Base-by-base conservation (phyloP, 1,284 basidiomycete genomes). In the Cystobasidium sp. region DNA sequence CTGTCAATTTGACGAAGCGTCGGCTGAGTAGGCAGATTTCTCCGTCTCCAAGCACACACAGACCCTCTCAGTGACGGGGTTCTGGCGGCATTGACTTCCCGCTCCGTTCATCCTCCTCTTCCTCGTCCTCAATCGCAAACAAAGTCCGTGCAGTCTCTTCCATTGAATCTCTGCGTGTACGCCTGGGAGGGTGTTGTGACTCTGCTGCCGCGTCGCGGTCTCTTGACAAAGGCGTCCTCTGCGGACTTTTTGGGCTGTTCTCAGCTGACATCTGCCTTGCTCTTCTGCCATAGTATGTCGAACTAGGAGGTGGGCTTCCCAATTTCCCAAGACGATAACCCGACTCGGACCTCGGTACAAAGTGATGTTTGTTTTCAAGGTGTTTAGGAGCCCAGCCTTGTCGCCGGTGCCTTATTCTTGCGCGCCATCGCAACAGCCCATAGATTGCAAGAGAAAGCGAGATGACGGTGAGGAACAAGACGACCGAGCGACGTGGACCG, bases 401-500 rank as follows among this genome's bases (percentile, higher is more conserved):
- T 14, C 41, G 37, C 8, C 59, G 70, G 7, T 61, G 43, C 39
- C 62, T 65, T n/a, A 24, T 1, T n/a, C 70, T 46, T 6, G 63
- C 70, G 3, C 70, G 62, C 70, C 70, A 73, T 10, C 70, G 47
- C 52, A 73, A 41, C 10, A 73, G 44, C 1, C 41, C 70, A 65
- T 73, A 73, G 41, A 73, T 37, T 9, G 44, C 63, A 5, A 73
- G 6, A 20, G 44, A 44, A 12, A 78, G 49, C 1, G 75, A 51
- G 6, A 76, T 20, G 24, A 80, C 65, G 18, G 78, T 44, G 16
- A 77, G 16, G 20, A 80, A 70, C 2, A 80, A 69, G n/a, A 78
- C 78, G 6, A 74, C 76, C 7, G 78, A 79, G 20, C 78, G 39
- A 41, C 79, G 39, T 24, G 79, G 79, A 0, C 79, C 79, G 58